Evolutionary conservation across 345 rosid species (phyloP).

Genomic region (Carallia pectinifolia): DNA sequence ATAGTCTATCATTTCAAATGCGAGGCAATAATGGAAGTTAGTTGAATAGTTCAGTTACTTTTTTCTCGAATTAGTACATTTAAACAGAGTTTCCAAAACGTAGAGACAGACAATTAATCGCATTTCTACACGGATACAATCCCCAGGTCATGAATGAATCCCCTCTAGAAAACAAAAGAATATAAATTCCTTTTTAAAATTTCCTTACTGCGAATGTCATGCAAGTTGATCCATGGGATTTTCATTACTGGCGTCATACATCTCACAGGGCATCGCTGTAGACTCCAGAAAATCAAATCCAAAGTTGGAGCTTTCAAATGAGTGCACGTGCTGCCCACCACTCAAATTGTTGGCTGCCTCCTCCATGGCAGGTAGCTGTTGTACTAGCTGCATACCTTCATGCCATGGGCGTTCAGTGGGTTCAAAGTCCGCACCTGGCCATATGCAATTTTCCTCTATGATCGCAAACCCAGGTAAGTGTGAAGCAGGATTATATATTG

Average conservation of each 20-base stretch:
- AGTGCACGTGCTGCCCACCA: conserved; percentile 14
- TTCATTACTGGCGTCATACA: conserved; percentile 20
- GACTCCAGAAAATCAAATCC: conserved; percentile 42
- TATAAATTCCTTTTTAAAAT: no score
- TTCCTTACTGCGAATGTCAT: conserved; percentile 20
- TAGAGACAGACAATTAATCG: no score
- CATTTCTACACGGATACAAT: no score
- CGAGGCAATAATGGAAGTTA: no score
- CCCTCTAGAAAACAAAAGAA: no score
- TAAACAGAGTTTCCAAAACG: no score
- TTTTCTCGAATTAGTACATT: no score
- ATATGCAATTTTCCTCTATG: conserved; percentile 26
- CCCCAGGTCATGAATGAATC: no score
- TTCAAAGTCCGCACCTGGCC: conserved; percentile 9
- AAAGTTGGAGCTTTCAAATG: conserved; percentile 26
- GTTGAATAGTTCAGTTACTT: no score
- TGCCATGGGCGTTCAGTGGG: background rate
- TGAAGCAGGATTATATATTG: conserved; percentile 8
- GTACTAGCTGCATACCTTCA: conserved; percentile 3
- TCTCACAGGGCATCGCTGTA: conserved; percentile 30
- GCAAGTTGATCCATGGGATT: conserved; percentile 39
- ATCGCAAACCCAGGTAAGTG: conserved; percentile 21
- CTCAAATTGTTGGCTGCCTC: conserved; percentile 5
- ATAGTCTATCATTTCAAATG: no score
- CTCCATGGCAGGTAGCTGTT: background rate